phyloP scores from a whole-genome alignment of 441 rosid genomes.

The Syzygium malaccense region DNA sequence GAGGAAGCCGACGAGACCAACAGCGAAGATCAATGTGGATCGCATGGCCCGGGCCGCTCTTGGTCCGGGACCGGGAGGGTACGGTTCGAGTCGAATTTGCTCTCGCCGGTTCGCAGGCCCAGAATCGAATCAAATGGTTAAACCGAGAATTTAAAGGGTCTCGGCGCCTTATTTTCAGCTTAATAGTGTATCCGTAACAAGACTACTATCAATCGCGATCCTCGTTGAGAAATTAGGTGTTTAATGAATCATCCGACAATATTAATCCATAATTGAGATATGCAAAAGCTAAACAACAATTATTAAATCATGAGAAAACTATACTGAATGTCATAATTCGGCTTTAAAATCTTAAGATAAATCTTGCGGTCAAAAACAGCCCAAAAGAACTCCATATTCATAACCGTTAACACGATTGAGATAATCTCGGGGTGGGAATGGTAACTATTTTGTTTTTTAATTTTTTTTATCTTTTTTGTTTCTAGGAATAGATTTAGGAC shows the following conservation, averaged over 20 bases:
- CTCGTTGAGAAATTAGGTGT: fast-evolving
- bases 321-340: neutral
- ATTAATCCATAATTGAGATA: neutral
- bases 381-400: neutral
- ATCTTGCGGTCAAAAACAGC: neutral
- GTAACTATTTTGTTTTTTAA: no score
- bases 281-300: neutral
- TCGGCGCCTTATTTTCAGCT: neutral
- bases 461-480: no score
- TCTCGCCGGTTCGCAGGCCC: fast-evolving
- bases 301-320: neutral
- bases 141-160: neutral
- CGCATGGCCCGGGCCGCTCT: neutral
- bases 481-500: no score
- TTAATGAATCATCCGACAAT: neutral
- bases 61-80: neutral
- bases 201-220: fast-evolving
- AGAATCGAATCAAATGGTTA: neutral
- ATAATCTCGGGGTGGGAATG: no score
- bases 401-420: no score
- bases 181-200: neutral
- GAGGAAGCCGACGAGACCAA: neutral
- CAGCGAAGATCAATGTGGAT: fast-evolving
- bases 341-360: no score
- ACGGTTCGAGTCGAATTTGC: neutral